Percentiles rank a stretch among this genome's conserved stretches.
phyloP scores from a whole-genome alignment of 441 rosid genomes.

The Mallotus repandus region DNA sequence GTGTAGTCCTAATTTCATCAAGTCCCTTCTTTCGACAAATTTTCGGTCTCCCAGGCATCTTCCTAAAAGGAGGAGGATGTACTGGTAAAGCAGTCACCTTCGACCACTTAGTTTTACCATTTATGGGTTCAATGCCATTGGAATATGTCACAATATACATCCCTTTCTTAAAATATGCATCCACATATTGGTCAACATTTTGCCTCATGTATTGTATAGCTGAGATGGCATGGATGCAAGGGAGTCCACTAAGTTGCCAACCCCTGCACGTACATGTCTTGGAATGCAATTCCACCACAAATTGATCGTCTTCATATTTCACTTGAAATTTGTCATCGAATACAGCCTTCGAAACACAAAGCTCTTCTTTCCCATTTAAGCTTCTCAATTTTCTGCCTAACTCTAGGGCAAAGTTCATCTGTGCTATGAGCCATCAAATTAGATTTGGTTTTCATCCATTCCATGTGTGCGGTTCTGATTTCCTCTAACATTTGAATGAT shows the following conservation, averaged over 20 bases:
- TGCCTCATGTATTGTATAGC: not conserved
- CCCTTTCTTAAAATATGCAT: not conserved
- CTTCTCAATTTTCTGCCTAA: not conserved
- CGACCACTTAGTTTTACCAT: too few relatives aligned
- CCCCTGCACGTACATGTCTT: not conserved
- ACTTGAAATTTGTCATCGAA: not conserved
- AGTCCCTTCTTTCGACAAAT: too few relatives aligned
- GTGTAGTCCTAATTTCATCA: too few relatives aligned
- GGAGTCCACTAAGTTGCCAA: not conserved
- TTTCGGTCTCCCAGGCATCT: too few relatives aligned
- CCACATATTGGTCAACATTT: not conserved
- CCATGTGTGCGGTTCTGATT: not conserved
- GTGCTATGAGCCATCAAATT: not conserved
- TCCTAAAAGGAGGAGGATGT: too few relatives aligned
- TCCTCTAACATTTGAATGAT: not conserved
- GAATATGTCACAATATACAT: not conserved
- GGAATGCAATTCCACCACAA: not conserved
- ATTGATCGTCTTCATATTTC: not conserved
- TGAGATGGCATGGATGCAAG: not conserved
- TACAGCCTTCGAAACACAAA: not conserved
- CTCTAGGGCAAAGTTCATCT: not conserved
- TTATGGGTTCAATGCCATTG: too few relatives aligned
- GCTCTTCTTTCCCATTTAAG: not conserved
- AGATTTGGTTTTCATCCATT: not conserved
- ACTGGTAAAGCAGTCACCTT: too few relatives aligned